phyloP scores from a whole-genome alignment of 257 asterid species.

The Fraxinus americana region DNA sequence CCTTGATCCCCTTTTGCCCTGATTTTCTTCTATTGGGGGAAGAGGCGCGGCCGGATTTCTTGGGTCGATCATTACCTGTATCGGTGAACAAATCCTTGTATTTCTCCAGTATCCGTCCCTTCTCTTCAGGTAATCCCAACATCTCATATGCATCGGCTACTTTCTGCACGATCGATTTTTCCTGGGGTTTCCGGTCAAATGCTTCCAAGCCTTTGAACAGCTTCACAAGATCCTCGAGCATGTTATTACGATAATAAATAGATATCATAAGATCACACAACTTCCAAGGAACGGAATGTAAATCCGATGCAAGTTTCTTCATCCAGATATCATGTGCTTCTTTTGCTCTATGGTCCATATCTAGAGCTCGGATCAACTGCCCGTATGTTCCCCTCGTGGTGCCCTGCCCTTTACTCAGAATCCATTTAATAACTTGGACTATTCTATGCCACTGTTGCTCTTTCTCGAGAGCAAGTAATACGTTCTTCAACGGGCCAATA shows the following conservation, averaged over 20 bases:
- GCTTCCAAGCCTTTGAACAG: constrained; percentile 78
- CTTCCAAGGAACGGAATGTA: constrained; percentile 85
- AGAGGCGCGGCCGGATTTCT: constrained; percentile 32
- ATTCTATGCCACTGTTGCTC: constrained; percentile 83
- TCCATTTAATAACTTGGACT: constrained; percentile 92
- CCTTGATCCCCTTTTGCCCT: neutral
- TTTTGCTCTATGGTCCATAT: constrained; percentile 71
- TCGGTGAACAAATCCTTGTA: constrained; percentile 57
- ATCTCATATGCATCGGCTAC: constrained; percentile 80
- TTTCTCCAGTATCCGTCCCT: constrained; percentile 67
- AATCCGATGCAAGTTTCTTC: constrained; percentile 65
- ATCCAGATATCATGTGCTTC: constrained; percentile 81
- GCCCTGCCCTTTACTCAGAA: constrained; percentile 94
- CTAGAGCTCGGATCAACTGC: constrained; percentile 79
- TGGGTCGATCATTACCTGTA: constrained; percentile 31
- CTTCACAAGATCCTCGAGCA: constrained; percentile 72
- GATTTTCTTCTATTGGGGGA: constrained; percentile 36
- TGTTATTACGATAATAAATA: constrained; percentile 67
- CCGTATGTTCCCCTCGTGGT: constrained; percentile 73
- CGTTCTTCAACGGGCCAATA: constrained; percentile 64
- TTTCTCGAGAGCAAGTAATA: constrained; percentile 65
- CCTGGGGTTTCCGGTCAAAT: constrained; percentile 79
- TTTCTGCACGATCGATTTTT: constrained; percentile 65
- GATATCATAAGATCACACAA: constrained; percentile 76
- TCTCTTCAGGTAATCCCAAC: constrained; percentile 64